Evolutionary conservation across 2,329 filamentous ascomycete genomes (phyloP).

Genomic region (Periconia sp.): DNA sequence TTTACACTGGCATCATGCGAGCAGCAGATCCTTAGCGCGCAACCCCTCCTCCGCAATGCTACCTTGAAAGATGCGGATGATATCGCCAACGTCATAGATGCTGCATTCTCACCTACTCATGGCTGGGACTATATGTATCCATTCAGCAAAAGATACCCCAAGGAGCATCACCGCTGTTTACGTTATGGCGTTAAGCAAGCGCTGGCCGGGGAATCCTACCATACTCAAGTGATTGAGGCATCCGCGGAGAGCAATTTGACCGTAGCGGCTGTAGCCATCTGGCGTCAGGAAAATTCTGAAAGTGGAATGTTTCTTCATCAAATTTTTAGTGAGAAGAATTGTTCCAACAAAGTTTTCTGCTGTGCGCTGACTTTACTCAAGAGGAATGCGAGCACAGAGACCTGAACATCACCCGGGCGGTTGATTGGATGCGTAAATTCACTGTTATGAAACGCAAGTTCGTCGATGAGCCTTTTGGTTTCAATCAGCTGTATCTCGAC

Average conservation of each 20-base stretch:
- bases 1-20: not conserved
- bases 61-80: slow-evolving; percentile 2
- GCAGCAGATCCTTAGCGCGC: not conserved
- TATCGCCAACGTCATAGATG: slow-evolving; percentile 5
- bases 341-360: not conserved
- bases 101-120: slow-evolving; percentile 2
- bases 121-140: slow-evolving; percentile 4
- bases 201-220: not conserved
- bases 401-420: slow-evolving; percentile 2
- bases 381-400: slow-evolving; percentile 7
- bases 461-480: not conserved
- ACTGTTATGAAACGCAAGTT: not conserved
- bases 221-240: slow-evolving; percentile 1
- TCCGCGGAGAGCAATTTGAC: not conserved
- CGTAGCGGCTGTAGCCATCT: not conserved
- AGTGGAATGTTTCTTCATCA: not conserved
- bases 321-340: not conserved
- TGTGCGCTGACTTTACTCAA: not conserved
- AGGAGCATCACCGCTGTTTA: slow-evolving; percentile 3
- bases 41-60: slow-evolving; percentile 1
- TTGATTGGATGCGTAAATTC: slow-evolving; percentile 1
- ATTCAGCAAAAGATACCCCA: not conserved
- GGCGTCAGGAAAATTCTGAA: not conserved
- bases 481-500: slow-evolving; percentile 2
- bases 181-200: not conserved